These are phyloP conservation scores for Vicia sativa DNA, from an alignment of 306 rosid genomes.

Conservation along the genomic window DNA sequence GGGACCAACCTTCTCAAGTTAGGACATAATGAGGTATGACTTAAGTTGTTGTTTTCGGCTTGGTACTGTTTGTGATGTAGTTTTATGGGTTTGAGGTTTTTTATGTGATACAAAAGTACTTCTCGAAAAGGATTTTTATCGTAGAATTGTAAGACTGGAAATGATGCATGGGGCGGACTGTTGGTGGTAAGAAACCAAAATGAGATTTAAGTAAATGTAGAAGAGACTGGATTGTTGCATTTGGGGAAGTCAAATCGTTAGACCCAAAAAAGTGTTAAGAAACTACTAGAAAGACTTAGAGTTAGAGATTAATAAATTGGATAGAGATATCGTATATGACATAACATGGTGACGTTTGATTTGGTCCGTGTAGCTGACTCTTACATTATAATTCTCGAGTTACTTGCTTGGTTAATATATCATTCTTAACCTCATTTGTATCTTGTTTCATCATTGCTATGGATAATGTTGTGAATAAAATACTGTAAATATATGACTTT, in stretches of 20 bases:
- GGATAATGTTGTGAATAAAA: slow-evolving; percentile 1
- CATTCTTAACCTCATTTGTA: neutral
- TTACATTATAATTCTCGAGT: neutral
- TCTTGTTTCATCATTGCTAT: slow-evolving; percentile 15
- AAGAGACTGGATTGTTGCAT: neutral
- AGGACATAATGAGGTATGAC: slow-evolving; percentile 88
- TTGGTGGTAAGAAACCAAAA: neutral
- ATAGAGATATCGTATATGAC: neutral
- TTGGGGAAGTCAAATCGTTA: neutral
- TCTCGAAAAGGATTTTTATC: neutral
- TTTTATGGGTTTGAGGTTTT: neutral
- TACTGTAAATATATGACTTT: slow-evolving; percentile 18
- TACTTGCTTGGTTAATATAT: neutral
- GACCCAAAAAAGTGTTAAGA: neutral
- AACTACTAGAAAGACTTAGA: neutral
- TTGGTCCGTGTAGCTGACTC: neutral
- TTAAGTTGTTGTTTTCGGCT: neutral
- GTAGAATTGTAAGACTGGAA: neutral
- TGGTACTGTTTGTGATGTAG: neutral
- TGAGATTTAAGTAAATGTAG: neutral
- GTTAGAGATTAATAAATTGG: neutral
- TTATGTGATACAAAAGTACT: neutral
- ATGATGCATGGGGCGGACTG: neutral
- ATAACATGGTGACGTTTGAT: neutral
- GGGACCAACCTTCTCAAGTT: slow-evolving; percentile 95